phyloP scores from a whole-genome alignment of 208 protist species.

The Plasmodiophora brassicae region DNA sequence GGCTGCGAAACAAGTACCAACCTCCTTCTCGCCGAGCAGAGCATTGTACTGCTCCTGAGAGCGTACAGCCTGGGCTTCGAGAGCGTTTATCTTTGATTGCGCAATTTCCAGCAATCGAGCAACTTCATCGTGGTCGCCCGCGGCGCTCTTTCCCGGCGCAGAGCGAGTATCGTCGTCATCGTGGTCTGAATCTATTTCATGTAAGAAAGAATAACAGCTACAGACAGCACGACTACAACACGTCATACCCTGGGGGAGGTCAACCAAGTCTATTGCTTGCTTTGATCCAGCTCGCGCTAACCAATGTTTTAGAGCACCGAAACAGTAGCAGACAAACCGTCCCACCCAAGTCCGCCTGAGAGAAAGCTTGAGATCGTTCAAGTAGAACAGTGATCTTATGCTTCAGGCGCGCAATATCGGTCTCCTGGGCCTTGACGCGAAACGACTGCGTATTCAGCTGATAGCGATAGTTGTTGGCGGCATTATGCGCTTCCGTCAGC shows the following conservation, averaged over 20 bases:
- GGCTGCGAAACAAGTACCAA: not conserved
- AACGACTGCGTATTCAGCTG: not conserved
- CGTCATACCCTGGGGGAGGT: not conserved
- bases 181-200: not conserved
- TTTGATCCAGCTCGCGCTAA: not conserved
- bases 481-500: not conserved
- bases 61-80: not conserved
- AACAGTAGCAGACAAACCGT: not conserved
- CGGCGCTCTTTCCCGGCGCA: not conserved
- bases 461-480: conserved; percentile 5
- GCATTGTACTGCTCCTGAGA: not conserved
- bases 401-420: not conserved
- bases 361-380: not conserved
- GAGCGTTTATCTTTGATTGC: not conserved
- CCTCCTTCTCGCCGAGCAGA: not conserved
- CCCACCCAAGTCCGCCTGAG: not conserved
- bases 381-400: not conserved
- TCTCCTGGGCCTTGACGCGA: not conserved
- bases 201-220: too few species aligned
- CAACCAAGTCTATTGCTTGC: not conserved
- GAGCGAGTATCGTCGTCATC: too few species aligned
- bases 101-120: not conserved
- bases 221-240: too few species aligned
- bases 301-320: not conserved
- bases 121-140: not conserved